Evolutionary conservation across 2,329 filamentous ascomycete genomes (phyloP).

Genomic region (Coniochaeta prunicola): DNA sequence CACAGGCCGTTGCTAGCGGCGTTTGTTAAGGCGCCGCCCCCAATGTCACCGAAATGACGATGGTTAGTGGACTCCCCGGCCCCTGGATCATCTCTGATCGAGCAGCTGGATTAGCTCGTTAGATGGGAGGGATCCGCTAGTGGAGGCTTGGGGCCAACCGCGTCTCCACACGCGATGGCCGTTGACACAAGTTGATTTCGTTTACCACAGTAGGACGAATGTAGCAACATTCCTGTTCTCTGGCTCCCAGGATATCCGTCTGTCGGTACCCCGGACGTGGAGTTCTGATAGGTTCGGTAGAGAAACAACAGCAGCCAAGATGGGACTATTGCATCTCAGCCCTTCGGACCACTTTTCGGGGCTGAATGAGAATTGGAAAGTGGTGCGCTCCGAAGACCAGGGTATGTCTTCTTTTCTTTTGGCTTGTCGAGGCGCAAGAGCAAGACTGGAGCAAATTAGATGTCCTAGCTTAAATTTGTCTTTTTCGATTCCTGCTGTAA

Average conservation of each 20-base stretch:
- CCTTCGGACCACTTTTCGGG: not conserved
- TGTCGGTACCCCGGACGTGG: not conserved
- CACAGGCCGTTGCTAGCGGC: not conserved
- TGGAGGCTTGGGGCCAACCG: not conserved
- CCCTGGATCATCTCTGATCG: not conserved
- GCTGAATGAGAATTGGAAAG: not conserved
- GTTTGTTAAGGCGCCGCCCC: not conserved
- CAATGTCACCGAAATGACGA: not conserved
- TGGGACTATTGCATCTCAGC: not conserved
- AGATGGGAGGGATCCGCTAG: not conserved
- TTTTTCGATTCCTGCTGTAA: not conserved
- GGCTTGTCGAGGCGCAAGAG: not conserved
- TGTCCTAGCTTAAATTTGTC: not conserved
- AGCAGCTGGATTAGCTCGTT: not conserved
- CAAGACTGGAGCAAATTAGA: not conserved
- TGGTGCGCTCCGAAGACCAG: not conserved
- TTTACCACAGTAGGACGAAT: no score
- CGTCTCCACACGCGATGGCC: no score
- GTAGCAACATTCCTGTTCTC: not conserved
- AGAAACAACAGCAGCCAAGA: not conserved
- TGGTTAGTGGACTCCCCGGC: not conserved
- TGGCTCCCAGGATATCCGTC: not conserved
- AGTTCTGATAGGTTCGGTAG: not conserved
- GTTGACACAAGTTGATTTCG: no score
- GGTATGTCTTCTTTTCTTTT: not conserved